Percentiles rank a stretch among this genome's conserved stretches.
These are phyloP conservation scores for Salix udensis DNA, from an alignment of 345 rosid genomes.

Conservation along the genomic window DNA sequence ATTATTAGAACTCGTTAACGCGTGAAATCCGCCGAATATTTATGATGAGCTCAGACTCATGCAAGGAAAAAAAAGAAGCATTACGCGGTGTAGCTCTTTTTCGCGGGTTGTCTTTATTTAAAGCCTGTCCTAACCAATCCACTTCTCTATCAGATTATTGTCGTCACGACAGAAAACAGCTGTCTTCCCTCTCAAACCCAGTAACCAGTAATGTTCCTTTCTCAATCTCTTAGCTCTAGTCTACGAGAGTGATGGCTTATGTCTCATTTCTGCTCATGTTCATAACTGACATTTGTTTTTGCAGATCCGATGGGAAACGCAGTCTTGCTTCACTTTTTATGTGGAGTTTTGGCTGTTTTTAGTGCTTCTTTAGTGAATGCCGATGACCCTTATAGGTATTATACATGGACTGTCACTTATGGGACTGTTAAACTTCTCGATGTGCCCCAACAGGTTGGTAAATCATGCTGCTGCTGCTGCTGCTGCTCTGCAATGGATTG, in stretches of 20 bases:
- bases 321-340: constrained; percentile 6
- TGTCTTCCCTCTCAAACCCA: neutral
- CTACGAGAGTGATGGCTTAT: neutral
- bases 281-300: neutral
- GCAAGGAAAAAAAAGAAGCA: neutral
- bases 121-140: neutral
- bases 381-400: constrained; percentile 74
- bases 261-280: neutral
- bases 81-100: neutral
- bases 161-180: neutral
- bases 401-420: constrained; percentile 87
- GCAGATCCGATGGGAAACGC: constrained; percentile 20
- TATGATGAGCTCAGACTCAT: neutral
- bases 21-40: constrained; percentile 19
- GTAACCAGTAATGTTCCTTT: neutral
- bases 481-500: neutral
- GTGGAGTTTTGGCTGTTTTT: constrained; percentile 40
- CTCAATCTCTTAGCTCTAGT: neutral
- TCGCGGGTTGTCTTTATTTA: constrained; percentile 8
- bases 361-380: constrained; percentile 46
- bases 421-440: constrained; percentile 78
- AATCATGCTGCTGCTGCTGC: neutral
- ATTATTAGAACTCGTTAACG: constrained; percentile 8
- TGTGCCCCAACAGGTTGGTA: constrained; percentile 61
- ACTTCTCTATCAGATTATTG: neutral